phyloP scores from a whole-genome alignment of 192 early-diverging fungal species.

The Coemansia sp. region DNA sequence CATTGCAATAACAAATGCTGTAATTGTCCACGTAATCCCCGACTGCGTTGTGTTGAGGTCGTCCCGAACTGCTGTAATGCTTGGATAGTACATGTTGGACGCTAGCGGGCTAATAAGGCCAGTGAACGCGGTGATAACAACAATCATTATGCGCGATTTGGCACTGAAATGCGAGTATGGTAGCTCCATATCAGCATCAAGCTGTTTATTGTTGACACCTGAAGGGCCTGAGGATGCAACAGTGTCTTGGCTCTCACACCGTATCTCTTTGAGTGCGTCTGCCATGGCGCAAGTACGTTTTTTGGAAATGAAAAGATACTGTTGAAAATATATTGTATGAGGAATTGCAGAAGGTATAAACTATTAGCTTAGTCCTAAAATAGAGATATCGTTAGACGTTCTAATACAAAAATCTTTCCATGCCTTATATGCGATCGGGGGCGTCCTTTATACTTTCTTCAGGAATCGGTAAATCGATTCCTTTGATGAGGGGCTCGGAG shows the following conservation, averaged over 20 bases:
- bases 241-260: neutral
- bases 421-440: too few relatives aligned
- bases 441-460: too few relatives aligned
- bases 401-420: too few relatives aligned
- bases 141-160: slow-evolving; percentile 29
- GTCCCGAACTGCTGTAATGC: slow-evolving; percentile 36
- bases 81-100: slow-evolving; percentile 56
- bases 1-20: slow-evolving; percentile 51
- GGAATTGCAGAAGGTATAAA: too few relatives aligned
- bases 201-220: neutral
- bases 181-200: slow-evolving; percentile 6
- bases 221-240: neutral
- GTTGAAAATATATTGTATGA: neutral
- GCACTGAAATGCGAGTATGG: slow-evolving; percentile 51
- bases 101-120: slow-evolving; percentile 55
- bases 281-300: neutral
- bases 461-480: too few relatives aligned
- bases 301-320: neutral
- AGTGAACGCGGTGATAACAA: slow-evolving; percentile 41
- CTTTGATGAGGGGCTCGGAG: too few relatives aligned
- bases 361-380: too few relatives aligned
- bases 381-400: too few relatives aligned
- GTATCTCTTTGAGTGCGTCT: neutral
- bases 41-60: slow-evolving; percentile 47
- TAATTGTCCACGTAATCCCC: slow-evolving; percentile 50